phyloP scores from a whole-genome alignment of 2,329 filamentous ascomycete species.

The Cladosporium oxysporum region DNA sequence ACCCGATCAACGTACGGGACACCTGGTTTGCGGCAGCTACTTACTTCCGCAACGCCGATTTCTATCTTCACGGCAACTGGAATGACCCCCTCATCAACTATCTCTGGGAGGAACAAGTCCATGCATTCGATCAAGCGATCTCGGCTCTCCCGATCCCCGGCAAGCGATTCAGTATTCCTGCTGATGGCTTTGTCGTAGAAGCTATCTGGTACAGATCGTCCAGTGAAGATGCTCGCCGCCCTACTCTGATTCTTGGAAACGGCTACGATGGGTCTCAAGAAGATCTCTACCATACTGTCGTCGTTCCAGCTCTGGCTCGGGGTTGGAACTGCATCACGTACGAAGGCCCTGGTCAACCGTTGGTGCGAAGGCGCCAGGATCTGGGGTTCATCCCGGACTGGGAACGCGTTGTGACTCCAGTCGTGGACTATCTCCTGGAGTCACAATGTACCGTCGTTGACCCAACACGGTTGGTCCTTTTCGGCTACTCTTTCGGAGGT shows the following conservation, averaged over 20 bases:
- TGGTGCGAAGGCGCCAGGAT: conserved; percentile 28
- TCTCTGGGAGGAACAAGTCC: conserved; percentile 41
- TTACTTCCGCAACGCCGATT: conserved; percentile 48
- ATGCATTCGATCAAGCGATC: conserved; percentile 44
- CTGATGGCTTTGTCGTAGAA: conserved; percentile 4
- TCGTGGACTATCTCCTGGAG: conserved; percentile 35
- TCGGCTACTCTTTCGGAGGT: conserved; percentile 37
- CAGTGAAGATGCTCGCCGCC: conserved; percentile 5
- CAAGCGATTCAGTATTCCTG: not conserved
- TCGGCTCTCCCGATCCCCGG: conserved; percentile 36
- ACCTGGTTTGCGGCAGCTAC: conserved; percentile 41
- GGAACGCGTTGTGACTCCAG: conserved; percentile 35
- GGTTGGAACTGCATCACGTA: conserved; percentile 38
- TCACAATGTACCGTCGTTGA: conserved; percentile 27
- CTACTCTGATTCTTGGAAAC: conserved; percentile 30
- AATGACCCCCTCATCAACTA: conserved; percentile 44
- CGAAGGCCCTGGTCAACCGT: conserved; percentile 39
- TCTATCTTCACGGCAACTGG: conserved; percentile 47
- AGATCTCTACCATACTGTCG: conserved; percentile 32
- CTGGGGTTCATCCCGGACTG: conserved; percentile 37
- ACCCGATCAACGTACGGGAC: conserved; percentile 3
- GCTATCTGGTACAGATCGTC: conserved; percentile 16
- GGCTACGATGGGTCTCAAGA: conserved; percentile 37
- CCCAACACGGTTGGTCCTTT: conserved; percentile 29
- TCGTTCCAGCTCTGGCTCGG: conserved; percentile 32